Conservation (phyloP, 2,329 filamentous ascomycete genomes). For the Rutstroemia sp. region DNA sequence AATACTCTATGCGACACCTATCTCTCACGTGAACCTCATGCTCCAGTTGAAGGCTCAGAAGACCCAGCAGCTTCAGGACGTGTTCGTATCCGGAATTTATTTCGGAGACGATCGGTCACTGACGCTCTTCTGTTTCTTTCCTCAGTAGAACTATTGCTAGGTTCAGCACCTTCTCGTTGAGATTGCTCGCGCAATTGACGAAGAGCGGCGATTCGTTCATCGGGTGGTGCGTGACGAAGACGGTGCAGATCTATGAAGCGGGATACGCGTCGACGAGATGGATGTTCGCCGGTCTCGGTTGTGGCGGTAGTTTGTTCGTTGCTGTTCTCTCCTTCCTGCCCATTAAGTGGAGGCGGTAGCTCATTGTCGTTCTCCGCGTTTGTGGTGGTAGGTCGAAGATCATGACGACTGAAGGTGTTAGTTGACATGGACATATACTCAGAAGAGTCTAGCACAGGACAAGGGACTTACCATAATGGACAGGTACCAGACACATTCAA, state of each 20-base stretch:
- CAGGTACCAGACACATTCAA: conserved; percentile 64
- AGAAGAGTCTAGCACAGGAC: not conserved
- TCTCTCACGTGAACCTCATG: no score
- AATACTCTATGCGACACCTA: no score
- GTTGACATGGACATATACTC: not conserved
- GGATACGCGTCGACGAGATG: conserved; percentile 38
- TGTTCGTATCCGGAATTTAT: conserved; percentile 25
- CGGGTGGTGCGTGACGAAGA: conserved; percentile 49
- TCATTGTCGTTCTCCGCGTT: conserved; percentile 18
- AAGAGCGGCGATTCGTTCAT: conserved; percentile 55
- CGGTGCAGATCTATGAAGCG: conserved; percentile 50
- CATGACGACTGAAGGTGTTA: conserved; percentile 29
- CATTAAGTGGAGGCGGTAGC: conserved; percentile 23
- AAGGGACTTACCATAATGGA: conserved; percentile 53
- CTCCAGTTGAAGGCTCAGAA: not conserved
- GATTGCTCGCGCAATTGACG: conserved; percentile 40
- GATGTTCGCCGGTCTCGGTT: conserved; percentile 28
- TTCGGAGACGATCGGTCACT: conserved; percentile 24
- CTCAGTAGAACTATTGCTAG: conserved; percentile 14
- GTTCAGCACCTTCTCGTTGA: conserved; percentile 12
- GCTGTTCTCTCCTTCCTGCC: conserved; percentile 18
- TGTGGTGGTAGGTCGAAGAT: conserved; percentile 29
- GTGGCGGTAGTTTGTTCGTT: conserved; percentile 31
- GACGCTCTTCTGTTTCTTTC: conserved; percentile 22
- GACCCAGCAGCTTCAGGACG: conserved; percentile 12